Evolutionary conservation across 2,329 filamentous ascomycete species (phyloP), one percentile per base, ranked within the genome.

Genomic region (Akanthomyces dipterigenus): DNA sequence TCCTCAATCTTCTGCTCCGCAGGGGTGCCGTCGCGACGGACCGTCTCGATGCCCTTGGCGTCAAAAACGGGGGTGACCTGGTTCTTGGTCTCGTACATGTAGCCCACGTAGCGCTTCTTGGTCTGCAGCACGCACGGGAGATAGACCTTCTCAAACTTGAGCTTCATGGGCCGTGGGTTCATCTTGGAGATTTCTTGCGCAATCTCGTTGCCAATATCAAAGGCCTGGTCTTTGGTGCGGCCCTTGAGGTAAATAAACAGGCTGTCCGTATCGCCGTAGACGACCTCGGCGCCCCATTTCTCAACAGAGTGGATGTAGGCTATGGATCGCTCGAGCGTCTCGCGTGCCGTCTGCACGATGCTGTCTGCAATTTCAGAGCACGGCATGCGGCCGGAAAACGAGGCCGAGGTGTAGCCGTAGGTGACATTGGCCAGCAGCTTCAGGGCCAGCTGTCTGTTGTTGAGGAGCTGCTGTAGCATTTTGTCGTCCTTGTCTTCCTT

Each of bases 371-470:
- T 96, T 73, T 99, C 95, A 1, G 92, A 91, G 73, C 95, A 99
- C 0, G 95, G 95, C 95, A 99, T 98, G 26, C 95, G 86, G 0
- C 95, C 95, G 0, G 93, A 98, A 73, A 97, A 99, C 0, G 91
- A 96, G 0, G 95, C 95, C 3, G 95, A 98, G 0, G 95, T 95
- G 75, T 99, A 99, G 12, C 95, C 95, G 70, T 99, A 99, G 0
- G 95, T 99, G 66, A 99, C 95, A 68, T 99, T 99, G n/a, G 95
- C 95, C 43, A 99, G 90, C 7, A 99, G 81, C 71, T 99, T 99
- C 28, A 99, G 82, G 0, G 95, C 95, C 3, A 99, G 80, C 68
- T 99, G 95, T 69, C 95, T 82, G 72, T 97, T 96, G 76, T 99
- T 96, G 20, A 98, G 80, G 14, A 98, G 82, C 64, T 89, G 88